Evolutionary conservation across 1,284 basidiomycete genomes (phyloP).

Genomic region (Austropuccinia psidii): DNA sequence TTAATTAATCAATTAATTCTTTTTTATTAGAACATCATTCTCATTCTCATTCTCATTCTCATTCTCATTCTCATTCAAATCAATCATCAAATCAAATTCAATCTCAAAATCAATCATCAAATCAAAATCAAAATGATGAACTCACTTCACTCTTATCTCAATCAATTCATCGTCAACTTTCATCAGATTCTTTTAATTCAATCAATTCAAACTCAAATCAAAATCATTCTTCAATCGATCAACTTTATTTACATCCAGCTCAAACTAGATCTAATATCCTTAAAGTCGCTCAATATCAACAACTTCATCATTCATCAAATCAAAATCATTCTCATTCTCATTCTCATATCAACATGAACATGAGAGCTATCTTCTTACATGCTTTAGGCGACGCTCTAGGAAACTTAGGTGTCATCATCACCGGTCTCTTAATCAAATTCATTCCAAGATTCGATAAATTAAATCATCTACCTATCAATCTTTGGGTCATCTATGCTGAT

Average conservation of each 20-base stretch:
- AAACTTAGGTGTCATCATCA: constrained; percentile 93
- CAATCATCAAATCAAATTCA: neutral
- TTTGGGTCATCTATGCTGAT: constrained; percentile 74
- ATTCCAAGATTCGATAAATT: constrained; percentile 7
- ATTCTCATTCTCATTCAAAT: constrained; percentile 28
- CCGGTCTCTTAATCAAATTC: constrained; percentile 86
- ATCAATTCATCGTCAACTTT: neutral
- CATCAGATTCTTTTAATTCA: neutral
- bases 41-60: constrained; percentile 20
- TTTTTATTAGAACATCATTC: neutral
- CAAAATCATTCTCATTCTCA: constrained; percentile 41
- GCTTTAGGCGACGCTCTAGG: constrained; percentile 95
- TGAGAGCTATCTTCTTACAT: constrained; percentile 87
- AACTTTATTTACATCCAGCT: constrained; percentile 22
- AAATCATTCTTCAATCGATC: neutral
- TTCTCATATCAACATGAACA: constrained; percentile 77
- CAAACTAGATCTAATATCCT: constrained; percentile 30
- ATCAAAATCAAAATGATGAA: neutral
- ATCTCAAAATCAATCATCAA: neutral
- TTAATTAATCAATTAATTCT: neutral
- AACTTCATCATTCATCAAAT: constrained; percentile 45
- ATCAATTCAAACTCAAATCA: neutral
- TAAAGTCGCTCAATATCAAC: constrained; percentile 38
- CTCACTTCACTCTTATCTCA: neutral
- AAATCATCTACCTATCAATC: neutral